These are phyloP conservation scores for Pulveroboletus sp. DNA, from an alignment of 768 basidiomycete genomes.

Conservation along the genomic window DNA sequence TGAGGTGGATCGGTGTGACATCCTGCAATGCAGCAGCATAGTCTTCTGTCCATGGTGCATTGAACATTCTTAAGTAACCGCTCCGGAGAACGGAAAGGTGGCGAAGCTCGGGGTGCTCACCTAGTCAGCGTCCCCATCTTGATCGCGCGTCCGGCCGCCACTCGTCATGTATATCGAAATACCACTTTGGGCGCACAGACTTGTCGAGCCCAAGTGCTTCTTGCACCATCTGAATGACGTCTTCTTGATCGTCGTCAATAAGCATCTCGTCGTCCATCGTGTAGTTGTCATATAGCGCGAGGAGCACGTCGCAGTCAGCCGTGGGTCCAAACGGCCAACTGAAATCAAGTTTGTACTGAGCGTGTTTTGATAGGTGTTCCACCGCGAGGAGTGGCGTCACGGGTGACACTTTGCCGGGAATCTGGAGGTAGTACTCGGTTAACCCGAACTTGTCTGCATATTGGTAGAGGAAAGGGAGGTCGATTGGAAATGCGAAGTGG, in stretches of 20 bases:
- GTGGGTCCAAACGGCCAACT: neutral
- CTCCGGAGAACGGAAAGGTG: no score
- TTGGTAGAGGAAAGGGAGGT: no score
- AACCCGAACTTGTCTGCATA: neutral
- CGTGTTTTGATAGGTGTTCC: neutral
- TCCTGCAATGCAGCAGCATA: no score
- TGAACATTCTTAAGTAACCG: no score
- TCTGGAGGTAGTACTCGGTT: neutral
- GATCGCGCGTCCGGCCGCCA: no score
- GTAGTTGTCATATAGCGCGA: neutral
- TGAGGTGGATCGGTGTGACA: no score
- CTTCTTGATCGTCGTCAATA: neutral
- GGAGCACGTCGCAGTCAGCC: neutral
- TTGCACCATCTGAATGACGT: neutral
- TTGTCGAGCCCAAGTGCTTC: neutral
- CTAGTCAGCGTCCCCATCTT: neutral
- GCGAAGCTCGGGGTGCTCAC: no score
- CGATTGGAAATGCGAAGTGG: constrained; percentile 1
- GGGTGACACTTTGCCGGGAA: neutral
- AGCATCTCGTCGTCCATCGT: neutral
- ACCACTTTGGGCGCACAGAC: no score
- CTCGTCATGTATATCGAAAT: no score
- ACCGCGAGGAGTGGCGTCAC: neutral
- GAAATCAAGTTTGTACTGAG: neutral
- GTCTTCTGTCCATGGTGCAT: no score